Base-by-base conservation (phyloP, 345 rosid genomes). In the Pistacia integerrima region DNA sequence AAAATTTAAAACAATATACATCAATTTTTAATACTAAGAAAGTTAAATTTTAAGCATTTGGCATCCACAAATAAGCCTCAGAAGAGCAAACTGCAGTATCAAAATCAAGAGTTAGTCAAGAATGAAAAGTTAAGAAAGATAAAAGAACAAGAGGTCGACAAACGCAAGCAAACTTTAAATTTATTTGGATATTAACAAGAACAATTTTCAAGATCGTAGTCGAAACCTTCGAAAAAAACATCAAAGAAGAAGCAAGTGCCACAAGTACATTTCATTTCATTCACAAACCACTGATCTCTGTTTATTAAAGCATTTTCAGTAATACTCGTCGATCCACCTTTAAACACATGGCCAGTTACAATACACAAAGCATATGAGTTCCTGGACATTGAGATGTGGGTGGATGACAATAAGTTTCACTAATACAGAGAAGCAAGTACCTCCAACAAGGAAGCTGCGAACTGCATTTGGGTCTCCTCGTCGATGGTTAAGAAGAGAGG, bases 401-500 rank as follows among this genome's bases (percentile, higher is more conserved):
- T 22, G 64, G 72, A 61, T 69, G 69, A 58, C 58, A 33, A 55
- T 20, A 70, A 12, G 76, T 71, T 88, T 71, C 46, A 86, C 88
- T 81, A 81, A 82, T 71, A 83, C 72, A 90, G 60, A 62, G 98
- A 88, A 82, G 91, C 84, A 63, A 96, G 92, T 79, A 88, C 99
- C 90, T 93, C 99, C 87, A 95, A 83, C 83, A 95, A 90, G 81
- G 97, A 87, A 85, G 90, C 90, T 10, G 90, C 85, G 70, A 96
- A 92, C 74, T 85, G 89, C 99, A 96, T 93, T 80, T 96, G 99
- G 54, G 97, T 92, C 63, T 93, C 98, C 84, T 92, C 89, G 2
- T 96, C 88, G 67, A 96, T 86, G 60, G 99, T 88, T 77, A 89
- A 78, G 89, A 96, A 96, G 64, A 96, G 97, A 51, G 99, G 99